A percentile compares a stretch with the other conserved stretches of the same genome.
These are phyloP conservation scores for Boletus sp. DNA, from an alignment of 768 basidiomycete genomes.

Conservation along the genomic window DNA sequence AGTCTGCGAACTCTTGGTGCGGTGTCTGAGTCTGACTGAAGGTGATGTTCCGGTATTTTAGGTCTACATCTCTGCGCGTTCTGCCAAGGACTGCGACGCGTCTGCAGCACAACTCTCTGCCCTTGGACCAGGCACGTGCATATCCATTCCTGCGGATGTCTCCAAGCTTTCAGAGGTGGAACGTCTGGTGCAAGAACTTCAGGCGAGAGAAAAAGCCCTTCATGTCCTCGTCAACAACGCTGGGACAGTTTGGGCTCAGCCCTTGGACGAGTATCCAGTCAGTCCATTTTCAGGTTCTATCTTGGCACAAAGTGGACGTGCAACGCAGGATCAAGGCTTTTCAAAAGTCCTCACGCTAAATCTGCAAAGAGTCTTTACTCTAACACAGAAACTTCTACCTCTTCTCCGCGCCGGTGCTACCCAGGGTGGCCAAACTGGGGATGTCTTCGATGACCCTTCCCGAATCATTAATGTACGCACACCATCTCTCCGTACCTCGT, in stretches of 20 bases:
- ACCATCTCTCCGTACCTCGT: neutral
- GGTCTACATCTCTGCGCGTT: slow-evolving; percentile 66
- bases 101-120: slow-evolving; percentile 52
- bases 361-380: slow-evolving; percentile 60
- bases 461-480: slow-evolving; percentile 57
- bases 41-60: slow-evolving; percentile 15
- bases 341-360: slow-evolving; percentile 62
- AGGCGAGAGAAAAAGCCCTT: slow-evolving; percentile 49
- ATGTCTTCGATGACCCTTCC: slow-evolving; percentile 44
- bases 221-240: slow-evolving; percentile 67
- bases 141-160: slow-evolving; percentile 53
- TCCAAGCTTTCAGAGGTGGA: slow-evolving; percentile 53
- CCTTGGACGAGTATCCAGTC: slow-evolving; percentile 48
- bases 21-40: neutral
- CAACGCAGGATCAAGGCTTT: slow-evolving; percentile 50
- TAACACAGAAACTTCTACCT: slow-evolving; percentile 60
- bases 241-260: slow-evolving; percentile 54
- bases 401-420: slow-evolving; percentile 48
- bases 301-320: neutral
- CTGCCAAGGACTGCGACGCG: slow-evolving; percentile 46
- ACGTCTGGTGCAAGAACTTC: slow-evolving; percentile 48
- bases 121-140: slow-evolving; percentile 54
- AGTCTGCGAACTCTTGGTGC: neutral
- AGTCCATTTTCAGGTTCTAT: slow-evolving; percentile 4
- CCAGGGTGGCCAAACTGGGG: slow-evolving; percentile 37